These are phyloP conservation scores for Penicillium alfredii DNA, from an alignment of 495 filamentous ascomycete species.

Conservation along the genomic window DNA sequence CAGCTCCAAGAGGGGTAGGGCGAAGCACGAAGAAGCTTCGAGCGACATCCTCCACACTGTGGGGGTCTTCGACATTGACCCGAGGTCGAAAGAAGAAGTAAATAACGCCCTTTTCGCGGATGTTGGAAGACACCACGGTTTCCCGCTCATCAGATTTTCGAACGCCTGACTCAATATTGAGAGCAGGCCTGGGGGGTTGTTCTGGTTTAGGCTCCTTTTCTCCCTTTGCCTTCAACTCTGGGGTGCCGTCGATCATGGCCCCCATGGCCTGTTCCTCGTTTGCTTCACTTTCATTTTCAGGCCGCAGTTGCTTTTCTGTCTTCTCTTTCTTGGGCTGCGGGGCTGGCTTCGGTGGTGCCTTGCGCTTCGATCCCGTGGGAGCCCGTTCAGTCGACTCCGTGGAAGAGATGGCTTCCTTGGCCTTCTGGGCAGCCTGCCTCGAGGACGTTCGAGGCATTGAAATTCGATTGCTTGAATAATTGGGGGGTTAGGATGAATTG, in stretches of 20 bases:
- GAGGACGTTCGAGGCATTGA: conserved; percentile 41
- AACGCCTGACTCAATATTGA: conserved; percentile 18
- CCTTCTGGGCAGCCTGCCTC: conserved; percentile 40
- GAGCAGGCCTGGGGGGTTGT: conserved; percentile 4
- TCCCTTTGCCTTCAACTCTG: conserved; percentile 17
- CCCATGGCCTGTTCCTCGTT: conserved; percentile 26
- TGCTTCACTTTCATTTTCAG: conserved; percentile 29
- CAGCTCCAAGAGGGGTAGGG: conserved; percentile 63
- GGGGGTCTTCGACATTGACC: conserved; percentile 66
- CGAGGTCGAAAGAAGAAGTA: conserved; percentile 88
- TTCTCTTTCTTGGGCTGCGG: conserved; percentile 30
- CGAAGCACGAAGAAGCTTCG: conserved; percentile 79
- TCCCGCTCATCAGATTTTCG: conserved; percentile 44
- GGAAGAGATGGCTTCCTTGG: conserved; percentile 38
- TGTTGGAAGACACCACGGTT: conserved; percentile 57
- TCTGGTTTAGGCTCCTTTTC: conserved; percentile 6
- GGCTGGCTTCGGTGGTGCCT: conserved; percentile 20
- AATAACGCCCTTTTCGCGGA: conserved; percentile 87
- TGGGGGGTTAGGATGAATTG: no score
- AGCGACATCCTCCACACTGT: conserved; percentile 64
- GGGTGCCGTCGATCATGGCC: background rate
- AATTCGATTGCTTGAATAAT: no score
- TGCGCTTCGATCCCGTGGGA: conserved; percentile 31
- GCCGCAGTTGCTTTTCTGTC: conserved; percentile 11
- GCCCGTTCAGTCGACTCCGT: conserved; percentile 21